Base-by-base conservation (phyloP, 176 grass and related monocot species). In the Eremochloa ophiuroides region DNA sequence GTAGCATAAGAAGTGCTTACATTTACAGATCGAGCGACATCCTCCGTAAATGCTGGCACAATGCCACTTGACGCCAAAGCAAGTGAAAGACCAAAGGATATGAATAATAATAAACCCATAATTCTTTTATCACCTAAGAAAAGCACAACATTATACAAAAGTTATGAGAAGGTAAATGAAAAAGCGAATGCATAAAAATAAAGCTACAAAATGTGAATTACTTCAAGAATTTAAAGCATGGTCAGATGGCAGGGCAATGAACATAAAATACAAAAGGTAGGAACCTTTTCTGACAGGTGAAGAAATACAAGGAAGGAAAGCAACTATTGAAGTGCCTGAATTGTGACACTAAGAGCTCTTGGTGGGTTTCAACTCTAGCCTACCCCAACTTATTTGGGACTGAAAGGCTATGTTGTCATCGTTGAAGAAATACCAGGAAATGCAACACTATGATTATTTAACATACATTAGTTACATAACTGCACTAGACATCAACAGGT, bases 11-110 rank as follows among this genome's bases (percentile, higher is more conserved):
- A 74, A 76, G 37, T 69, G 76, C 92, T 91, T 93, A 98, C 95
- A 88, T 94, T 98, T 85, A 94, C 83, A 89, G 95, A 44, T 80
- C 92, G 92, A 89, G 92, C 84, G 43, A 93, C 85, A 61, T 98
- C 95, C 68, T 94, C 92, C 0, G 92, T 94, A 85, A 91, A 98
- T 94, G 95, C 69, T 65, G 92, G 92, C 23, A 89, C 62, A 73
- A 93, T 56, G 50, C 90, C 95, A 74, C 51, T 89, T 79, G 88
- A 89, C 83, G 89, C 90, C n/a, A 88, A 82, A 35, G 79, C 75
- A 74, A 98, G 82, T 81, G 92, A 69, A 66, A 94, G n/a, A 73
- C 86, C 90, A 86, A 98, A 87, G 15, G 87, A 63, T 80, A 64
- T 40, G 71, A 63, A 91, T 76, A 91, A 58, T 65, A 90, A 66